Evolutionary conservation across 2,329 filamentous ascomycete genomes (phyloP).

Genomic region (Pseudogymnoascus sp.): DNA sequence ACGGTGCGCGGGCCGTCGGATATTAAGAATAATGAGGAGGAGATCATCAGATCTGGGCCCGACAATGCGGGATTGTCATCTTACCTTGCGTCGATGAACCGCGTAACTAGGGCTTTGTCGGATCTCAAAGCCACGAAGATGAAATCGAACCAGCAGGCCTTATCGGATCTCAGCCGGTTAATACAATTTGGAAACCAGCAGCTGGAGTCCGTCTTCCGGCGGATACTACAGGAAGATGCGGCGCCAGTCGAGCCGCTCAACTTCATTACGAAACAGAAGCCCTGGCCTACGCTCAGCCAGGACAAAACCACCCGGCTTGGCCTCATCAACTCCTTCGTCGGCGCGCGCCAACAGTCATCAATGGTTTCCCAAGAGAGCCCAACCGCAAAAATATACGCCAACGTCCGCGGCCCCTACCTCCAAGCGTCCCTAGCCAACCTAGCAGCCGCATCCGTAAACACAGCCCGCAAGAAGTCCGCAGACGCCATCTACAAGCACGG

Average conservation of each 20-base stretch:
- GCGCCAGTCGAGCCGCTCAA: conserved; percentile 80
- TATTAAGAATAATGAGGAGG: conserved; percentile 84
- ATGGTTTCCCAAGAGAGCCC: conserved; percentile 48
- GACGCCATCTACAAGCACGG: conserved; percentile 81
- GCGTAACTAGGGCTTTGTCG: conserved; percentile 72
- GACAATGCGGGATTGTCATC: conserved; percentile 72
- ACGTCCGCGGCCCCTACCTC: conserved; percentile 82
- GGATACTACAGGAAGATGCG: conserved; percentile 69
- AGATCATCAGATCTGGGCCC: conserved; percentile 80
- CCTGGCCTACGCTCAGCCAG: conserved; percentile 72
- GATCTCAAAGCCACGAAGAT: conserved; percentile 88
- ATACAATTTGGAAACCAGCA: conserved; percentile 73
- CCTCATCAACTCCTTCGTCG: conserved; percentile 71
- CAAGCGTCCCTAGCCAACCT: conserved; percentile 74
- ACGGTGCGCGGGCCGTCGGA: conserved; percentile 83
- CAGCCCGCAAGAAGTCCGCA: conserved; percentile 66
- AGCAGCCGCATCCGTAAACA: conserved; percentile 76
- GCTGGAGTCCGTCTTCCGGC: conserved; percentile 76
- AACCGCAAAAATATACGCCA: conserved; percentile 74
- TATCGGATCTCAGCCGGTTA: conserved; percentile 68
- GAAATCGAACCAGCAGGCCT: conserved; percentile 82
- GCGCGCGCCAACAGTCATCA: conserved; percentile 46
- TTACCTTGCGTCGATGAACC: conserved; percentile 83
- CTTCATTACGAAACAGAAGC: conserved; percentile 80
- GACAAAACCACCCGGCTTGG: conserved; percentile 69